Evolutionary conservation across 192 early-diverging fungal genomes (phyloP), one percentile per base, ranked within the genome.

Genomic region (Coemansia sp.): DNA sequence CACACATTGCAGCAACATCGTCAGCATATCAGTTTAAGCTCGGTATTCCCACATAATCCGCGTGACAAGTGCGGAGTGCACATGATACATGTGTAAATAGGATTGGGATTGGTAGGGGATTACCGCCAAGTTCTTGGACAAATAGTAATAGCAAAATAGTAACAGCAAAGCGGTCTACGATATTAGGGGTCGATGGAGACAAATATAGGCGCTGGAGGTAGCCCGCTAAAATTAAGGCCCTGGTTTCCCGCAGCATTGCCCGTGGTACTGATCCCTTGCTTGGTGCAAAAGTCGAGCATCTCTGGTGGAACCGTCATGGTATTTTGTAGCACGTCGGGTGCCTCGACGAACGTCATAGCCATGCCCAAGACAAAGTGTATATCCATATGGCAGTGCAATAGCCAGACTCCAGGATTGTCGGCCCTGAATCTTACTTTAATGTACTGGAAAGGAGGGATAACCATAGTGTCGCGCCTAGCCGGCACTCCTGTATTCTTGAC

Each of bases 381-480:
- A 32, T 76, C 73, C 45, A 69, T 45, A 69, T 92, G 93, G 79
- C 93, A 94, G 76, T 94, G 94, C 78, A 94, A 84, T 35, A 90
- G 70, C 92, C 92, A 96, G 10, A 87, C 86, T 15, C 92, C 94
- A 5, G 91, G 90, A 72, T 94, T 94, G 70, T 94, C 86, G 13
- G 90, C 89, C 16, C 76, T 53, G 71, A 93, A 92, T 22, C 92
- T 82, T 32, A 95, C 67, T 40, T 87, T 86, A 30, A 84, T 68
- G 59, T 87, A 90, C 24, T 86, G 65, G 43, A 74, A 71, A 12
- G 67, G 73, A 4, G 87, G 87, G 4, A 93, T 74, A 1, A 81
- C 64, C 39, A 88, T 75, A 1, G 88, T 88, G 69, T 92, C 92
- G 65, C 89, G 85, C 22, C 86, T 80, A 13, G 84, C 37, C 8